These are phyloP conservation scores for Diaporthe sp. DNA, from an alignment of 2,329 filamentous ascomycete genomes.

Conservation along the genomic window DNA sequence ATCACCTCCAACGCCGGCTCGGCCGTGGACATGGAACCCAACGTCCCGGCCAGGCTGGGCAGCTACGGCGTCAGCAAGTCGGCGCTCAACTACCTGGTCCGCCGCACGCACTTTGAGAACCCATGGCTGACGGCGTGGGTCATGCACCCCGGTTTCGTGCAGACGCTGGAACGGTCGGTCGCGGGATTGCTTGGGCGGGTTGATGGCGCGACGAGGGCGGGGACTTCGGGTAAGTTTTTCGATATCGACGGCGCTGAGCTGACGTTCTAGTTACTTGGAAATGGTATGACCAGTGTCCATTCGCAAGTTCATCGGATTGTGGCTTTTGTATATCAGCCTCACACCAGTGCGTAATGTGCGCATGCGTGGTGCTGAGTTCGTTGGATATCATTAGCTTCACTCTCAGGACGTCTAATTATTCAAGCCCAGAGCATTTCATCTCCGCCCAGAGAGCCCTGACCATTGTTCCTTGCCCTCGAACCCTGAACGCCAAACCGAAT, in stretches of 20 bases:
- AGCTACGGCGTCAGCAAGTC: too few relatives aligned
- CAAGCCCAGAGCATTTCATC: neutral
- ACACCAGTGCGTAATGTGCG: neutral
- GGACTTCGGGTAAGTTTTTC: neutral
- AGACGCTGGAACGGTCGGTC: neutral
- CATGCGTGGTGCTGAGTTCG: neutral
- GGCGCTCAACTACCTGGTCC: too few relatives aligned
- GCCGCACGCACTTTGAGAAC: too few relatives aligned
- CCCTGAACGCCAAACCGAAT: conserved; percentile 28
- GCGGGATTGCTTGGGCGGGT: neutral
- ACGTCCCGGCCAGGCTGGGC: too few relatives aligned
- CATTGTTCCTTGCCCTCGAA: neutral
- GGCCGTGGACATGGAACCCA: too few relatives aligned
- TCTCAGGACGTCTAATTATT: neutral
- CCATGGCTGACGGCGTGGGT: too few relatives aligned
- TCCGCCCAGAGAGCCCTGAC: neutral
- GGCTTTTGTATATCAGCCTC: neutral
- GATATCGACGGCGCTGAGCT: neutral
- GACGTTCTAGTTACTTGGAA: too few relatives aligned
- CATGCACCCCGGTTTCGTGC: too few relatives aligned
- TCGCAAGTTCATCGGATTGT: neutral
- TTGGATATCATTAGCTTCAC: neutral
- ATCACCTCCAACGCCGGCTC: too few relatives aligned
- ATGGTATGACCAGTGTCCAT: too few relatives aligned
- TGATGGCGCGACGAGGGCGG: neutral